phyloP scores from a whole-genome alignment of 2,329 filamentous ascomycete genomes.

The Colletotrichum nymphaeae region DNA sequence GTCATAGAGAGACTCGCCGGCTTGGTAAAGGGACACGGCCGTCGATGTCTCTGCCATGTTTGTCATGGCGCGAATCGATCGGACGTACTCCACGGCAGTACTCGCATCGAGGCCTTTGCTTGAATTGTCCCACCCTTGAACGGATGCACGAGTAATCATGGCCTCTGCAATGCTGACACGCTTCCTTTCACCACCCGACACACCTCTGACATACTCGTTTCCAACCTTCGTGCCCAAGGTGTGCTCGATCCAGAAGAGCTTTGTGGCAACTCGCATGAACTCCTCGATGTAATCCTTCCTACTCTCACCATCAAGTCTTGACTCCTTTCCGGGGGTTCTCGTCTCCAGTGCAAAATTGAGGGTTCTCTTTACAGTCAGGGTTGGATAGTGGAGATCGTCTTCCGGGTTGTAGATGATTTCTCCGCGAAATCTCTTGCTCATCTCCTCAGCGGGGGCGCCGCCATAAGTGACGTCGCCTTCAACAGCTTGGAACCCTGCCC shows the following conservation, averaged over 20 bases:
- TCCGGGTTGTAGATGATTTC: constrained; percentile 78
- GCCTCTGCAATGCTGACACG: constrained; percentile 82
- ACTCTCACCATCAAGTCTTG: constrained; percentile 67
- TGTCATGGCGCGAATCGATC: constrained; percentile 73
- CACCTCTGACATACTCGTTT: constrained; percentile 71
- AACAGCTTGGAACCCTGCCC: constrained; percentile 71
- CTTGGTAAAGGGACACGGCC: constrained; percentile 75
- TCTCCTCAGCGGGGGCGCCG: constrained; percentile 54
- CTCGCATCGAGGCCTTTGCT: constrained; percentile 74
- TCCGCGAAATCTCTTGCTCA: constrained; percentile 66
- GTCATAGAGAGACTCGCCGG: constrained; percentile 61
- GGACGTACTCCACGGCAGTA: constrained; percentile 74
- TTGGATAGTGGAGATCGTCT: constrained; percentile 75
- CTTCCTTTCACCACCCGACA: constrained; percentile 76
- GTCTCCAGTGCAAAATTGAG: constrained; percentile 75
- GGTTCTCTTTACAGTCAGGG: constrained; percentile 75
- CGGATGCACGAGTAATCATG: constrained; percentile 67
- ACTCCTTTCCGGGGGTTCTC: constrained; percentile 64
- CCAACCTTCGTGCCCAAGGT: constrained; percentile 76
- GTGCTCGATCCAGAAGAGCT: constrained; percentile 77
- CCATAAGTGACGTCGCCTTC: constrained; percentile 75
- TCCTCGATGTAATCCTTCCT: constrained; percentile 65
- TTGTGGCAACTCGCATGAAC: constrained; percentile 71
- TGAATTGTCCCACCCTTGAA: constrained; percentile 80
- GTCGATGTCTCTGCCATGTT: constrained; percentile 70